phyloP scores from a whole-genome alignment of 2,329 filamentous ascomycete species.

The Ceratocystis variospora region DNA sequence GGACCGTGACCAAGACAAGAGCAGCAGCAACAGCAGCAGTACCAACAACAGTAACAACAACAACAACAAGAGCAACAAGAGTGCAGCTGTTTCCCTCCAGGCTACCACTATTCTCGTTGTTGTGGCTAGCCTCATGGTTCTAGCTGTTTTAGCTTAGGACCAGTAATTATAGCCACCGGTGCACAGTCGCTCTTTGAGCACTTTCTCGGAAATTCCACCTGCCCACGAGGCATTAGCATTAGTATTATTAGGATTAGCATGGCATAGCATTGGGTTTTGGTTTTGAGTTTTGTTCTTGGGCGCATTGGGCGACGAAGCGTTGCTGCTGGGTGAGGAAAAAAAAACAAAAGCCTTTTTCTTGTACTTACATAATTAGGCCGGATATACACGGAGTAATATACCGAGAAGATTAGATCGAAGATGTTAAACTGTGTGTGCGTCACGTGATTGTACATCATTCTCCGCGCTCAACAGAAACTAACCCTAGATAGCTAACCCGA shows the following conservation, averaged over 20 bases:
- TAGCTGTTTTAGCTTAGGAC: not conserved
- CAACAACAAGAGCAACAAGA: not conserved
- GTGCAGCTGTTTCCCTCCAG: not conserved
- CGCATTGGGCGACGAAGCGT: not conserved
- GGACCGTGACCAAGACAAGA: conserved; percentile 8
- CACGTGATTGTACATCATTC: not conserved
- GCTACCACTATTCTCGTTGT: not conserved
- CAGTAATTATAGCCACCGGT: no score
- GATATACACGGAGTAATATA: not conserved
- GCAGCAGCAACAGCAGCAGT: not conserved
- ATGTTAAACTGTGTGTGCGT: not conserved
- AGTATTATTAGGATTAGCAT: not conserved
- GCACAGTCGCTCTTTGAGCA: no score
- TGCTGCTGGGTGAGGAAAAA: not conserved
- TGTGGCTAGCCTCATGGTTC: not conserved
- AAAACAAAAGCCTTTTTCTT: not conserved
- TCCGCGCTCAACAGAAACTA: not conserved
- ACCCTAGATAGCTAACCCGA: not conserved
- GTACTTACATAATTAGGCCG: not conserved
- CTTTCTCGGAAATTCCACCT: not conserved
- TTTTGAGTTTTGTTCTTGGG: not conserved
- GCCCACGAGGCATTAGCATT: not conserved
- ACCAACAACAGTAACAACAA: not conserved
- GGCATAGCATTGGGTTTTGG: conserved; percentile 1
- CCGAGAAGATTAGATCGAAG: not conserved